phyloP scores from a whole-genome alignment of 192 early-diverging fungal species.

The Backusella westeae region DNA sequence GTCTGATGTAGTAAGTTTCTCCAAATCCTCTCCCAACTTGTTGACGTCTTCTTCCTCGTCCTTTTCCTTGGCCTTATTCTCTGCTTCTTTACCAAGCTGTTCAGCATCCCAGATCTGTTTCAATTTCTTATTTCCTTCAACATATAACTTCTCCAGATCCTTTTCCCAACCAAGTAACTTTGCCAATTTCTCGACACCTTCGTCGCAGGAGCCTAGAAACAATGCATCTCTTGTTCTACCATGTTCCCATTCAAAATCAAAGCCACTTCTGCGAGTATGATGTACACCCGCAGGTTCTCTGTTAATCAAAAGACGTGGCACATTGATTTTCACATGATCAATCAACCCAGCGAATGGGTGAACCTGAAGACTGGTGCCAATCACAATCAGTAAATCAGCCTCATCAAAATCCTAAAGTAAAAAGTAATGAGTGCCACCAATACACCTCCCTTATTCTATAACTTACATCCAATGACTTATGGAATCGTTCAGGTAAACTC shows the following conservation, averaged over 20 bases:
- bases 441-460: neutral
- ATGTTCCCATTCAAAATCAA: slow-evolving; percentile 77
- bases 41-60: slow-evolving; percentile 21
- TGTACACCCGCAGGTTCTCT: slow-evolving; percentile 71
- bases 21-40: slow-evolving; percentile 18
- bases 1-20: slow-evolving; percentile 13
- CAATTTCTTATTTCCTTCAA: slow-evolving; percentile 23
- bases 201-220: slow-evolving; percentile 82
- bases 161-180: slow-evolving; percentile 69
- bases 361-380: slow-evolving; percentile 91
- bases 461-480: slow-evolving; percentile 45
- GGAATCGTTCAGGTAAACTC: slow-evolving; percentile 76
- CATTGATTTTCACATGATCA: slow-evolving; percentile 52
- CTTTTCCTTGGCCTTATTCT: slow-evolving; percentile 9
- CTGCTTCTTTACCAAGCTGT: slow-evolving; percentile 5
- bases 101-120: slow-evolving; percentile 21
- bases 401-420: slow-evolving; percentile 59
- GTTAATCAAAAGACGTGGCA: slow-evolving; percentile 92
- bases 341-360: slow-evolving; percentile 87
- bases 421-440: neutral
- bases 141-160: slow-evolving; percentile 26
- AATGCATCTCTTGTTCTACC: slow-evolving; percentile 75
- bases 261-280: slow-evolving; percentile 41
- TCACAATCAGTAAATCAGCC: slow-evolving; percentile 88
- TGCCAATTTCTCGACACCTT: slow-evolving; percentile 66